Evolutionary conservation across 305 asterid genomes (phyloP).

Genomic region (Fraxinus ornus): DNA sequence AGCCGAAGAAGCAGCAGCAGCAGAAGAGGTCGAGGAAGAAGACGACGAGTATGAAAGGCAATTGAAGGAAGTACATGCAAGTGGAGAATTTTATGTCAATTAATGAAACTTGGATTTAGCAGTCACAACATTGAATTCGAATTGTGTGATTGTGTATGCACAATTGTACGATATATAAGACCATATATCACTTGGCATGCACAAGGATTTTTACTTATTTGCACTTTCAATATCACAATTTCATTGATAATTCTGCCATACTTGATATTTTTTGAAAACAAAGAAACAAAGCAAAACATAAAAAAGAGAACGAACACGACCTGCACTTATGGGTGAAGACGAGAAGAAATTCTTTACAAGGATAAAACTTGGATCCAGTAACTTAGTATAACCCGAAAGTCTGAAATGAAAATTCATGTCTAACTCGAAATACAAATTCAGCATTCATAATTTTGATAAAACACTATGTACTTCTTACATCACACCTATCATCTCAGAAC

Average conservation of each 20-base stretch:
- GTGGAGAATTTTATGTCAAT: slow-evolving; percentile 60
- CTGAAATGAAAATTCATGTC: slow-evolving; percentile 1
- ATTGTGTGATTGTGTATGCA: background rate
- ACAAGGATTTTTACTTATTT: background rate
- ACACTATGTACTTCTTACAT: slow-evolving; percentile 16
- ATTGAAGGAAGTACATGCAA: slow-evolving; percentile 68
- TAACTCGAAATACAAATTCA: slow-evolving; percentile 23
- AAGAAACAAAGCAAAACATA: background rate
- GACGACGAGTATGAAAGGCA: slow-evolving; percentile 73
- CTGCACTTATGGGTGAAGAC: background rate
- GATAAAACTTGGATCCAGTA: background rate
- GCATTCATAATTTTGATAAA: slow-evolving; percentile 14
- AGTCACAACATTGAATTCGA: background rate
- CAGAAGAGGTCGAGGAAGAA: slow-evolving; percentile 34
- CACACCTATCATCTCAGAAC: slow-evolving; percentile 15
- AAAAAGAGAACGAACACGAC: background rate
- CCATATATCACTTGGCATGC: background rate
- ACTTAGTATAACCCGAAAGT: slow-evolving; percentile 24
- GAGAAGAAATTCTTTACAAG: background rate
- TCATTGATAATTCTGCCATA: background rate
- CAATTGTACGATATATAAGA: background rate
- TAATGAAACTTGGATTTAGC: slow-evolving; percentile 17
- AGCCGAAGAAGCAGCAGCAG: slow-evolving; percentile 34
- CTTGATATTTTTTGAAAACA: background rate
- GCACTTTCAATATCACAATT: background rate